Evolutionary conservation across 2,329 filamentous ascomycete genomes (phyloP), one percentile per base, ranked within the genome.

Genomic region (Neospermospora avenae): DNA sequence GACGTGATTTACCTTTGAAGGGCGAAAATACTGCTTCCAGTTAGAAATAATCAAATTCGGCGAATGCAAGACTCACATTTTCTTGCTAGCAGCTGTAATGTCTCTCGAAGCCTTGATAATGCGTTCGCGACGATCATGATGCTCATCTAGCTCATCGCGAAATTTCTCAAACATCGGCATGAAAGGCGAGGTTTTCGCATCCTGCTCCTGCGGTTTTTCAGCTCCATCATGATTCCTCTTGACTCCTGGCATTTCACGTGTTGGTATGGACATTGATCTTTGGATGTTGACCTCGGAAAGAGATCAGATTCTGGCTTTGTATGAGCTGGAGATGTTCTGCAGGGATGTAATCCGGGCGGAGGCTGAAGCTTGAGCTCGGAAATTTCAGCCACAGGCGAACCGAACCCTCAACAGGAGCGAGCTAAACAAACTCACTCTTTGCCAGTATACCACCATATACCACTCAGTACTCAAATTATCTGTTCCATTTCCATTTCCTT

Each of bases 51-150:
- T 28, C 42, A 5, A 24, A 18, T 37, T 5, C n/a, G 37, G 20
- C 3, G 2, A 6, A 11, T 8, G 3, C 20, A 6, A 8, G n/a
- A 67, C 81, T 77, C 76, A 96, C 92, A 98, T 96, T 78, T 98
- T 99, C 81, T 99, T 99, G 76, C 91, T 96, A 57, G 92, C 80
- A 0, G 91, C 92, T 6, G 95, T 99, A 60, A 99, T 90, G 74
- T 99, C 95, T 63, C 93, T 82, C 8, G 91, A 96, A 2, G 87
- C 88, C 78, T 98, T 99, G 71, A 96, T 90, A 67, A 96, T 86
- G 56, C 89, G 85, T 77, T 97, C 93, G 59, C 92, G 84, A 16
- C 95, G 87, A 75, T 98, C 95, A 74, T 99, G 91, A 73, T 98
- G 93, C 76, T 95, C 86, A 71, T 99, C 95, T 28, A 99, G 81